Evolutionary conservation across 768 basidiomycete species (phyloP).

Genomic region (Dentipellis sp.): DNA sequence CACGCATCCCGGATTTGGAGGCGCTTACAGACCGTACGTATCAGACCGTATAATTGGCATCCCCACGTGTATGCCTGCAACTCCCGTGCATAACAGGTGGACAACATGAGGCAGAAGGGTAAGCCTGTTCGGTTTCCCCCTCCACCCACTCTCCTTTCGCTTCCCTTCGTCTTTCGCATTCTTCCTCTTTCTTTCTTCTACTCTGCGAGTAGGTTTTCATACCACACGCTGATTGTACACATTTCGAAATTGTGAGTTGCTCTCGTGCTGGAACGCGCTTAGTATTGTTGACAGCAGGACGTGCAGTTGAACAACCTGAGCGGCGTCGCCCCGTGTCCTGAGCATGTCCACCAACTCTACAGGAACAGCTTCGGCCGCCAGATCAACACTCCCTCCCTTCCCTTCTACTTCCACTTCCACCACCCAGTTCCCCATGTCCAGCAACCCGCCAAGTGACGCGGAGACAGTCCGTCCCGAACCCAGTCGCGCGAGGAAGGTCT

Average conservation of each 20-base stretch:
- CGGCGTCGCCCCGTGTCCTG: not conserved
- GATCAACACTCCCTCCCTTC: not conserved
- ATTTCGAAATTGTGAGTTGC: too few relatives aligned
- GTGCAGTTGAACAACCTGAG: not conserved
- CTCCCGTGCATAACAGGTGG: constrained; percentile 10
- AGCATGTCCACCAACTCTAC: not conserved
- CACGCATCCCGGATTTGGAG: too few relatives aligned
- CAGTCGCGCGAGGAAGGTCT: constrained; percentile 1
- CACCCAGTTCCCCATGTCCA: not conserved
- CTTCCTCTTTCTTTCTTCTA: not conserved
- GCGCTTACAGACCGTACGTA: too few relatives aligned
- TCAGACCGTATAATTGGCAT: too few relatives aligned
- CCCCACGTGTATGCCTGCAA: not conserved
- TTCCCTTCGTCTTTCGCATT: not conserved
- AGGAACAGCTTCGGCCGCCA: not conserved
- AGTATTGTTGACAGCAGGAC: too few relatives aligned
- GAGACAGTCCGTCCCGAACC: not conserved
- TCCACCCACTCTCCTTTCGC: not conserved
- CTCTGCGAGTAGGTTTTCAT: not conserved
- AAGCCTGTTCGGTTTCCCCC: constrained; percentile 5
- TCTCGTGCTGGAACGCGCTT: too few relatives aligned
- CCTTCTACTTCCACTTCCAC: not conserved
- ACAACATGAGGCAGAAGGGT: constrained; percentile 7
- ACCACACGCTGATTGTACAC: not conserved
- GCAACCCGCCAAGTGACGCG: not conserved